Conservation (phyloP, 306 rosid genomes). For the Echinosophora koreensis region DNA sequence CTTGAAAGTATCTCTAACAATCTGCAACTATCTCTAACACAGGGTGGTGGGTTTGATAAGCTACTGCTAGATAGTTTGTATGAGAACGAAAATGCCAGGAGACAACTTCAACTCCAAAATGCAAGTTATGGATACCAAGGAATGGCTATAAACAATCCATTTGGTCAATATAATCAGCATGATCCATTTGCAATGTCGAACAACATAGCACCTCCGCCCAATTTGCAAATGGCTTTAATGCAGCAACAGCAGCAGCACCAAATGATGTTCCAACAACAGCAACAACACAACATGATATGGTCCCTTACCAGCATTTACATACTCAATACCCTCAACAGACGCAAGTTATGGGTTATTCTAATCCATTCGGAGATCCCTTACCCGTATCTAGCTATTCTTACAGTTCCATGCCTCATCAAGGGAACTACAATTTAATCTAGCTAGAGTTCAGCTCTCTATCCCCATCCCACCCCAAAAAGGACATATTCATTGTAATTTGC, state of each 20-base stretch:
- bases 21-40: too few species aligned
- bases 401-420: conserved; percentile 61
- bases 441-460: conserved; percentile 43
- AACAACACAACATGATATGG: conserved; percentile 64
- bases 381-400: conserved; percentile 53
- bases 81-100: conserved; percentile 83
- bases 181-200: conserved; percentile 83
- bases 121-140: conserved; percentile 77
- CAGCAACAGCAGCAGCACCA: conserved; percentile 67
- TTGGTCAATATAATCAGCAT: conserved; percentile 51
- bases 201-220: conserved; percentile 72
- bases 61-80: conserved; percentile 91
- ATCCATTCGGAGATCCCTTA: conserved; percentile 88
- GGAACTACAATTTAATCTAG: conserved; percentile 70
- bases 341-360: conserved; percentile 55
- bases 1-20: too few species aligned
- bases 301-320: conserved; percentile 57
- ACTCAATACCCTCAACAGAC: conserved; percentile 64
- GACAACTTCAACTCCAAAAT: conserved; percentile 81
- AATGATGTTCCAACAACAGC: conserved; percentile 54
- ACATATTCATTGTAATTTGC: conserved; percentile 49
- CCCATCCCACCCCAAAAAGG: conserved; percentile 10
- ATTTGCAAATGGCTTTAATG: conserved; percentile 77
- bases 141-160: conserved; percentile 57
- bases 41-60: conserved; percentile 81